A percentile compares a stretch with the other conserved stretches of the same genome.
These are phyloP conservation scores for Hordeum pubiflorum DNA, from an alignment of 202 grass and related monocot genomes.

Conservation along the genomic window DNA sequence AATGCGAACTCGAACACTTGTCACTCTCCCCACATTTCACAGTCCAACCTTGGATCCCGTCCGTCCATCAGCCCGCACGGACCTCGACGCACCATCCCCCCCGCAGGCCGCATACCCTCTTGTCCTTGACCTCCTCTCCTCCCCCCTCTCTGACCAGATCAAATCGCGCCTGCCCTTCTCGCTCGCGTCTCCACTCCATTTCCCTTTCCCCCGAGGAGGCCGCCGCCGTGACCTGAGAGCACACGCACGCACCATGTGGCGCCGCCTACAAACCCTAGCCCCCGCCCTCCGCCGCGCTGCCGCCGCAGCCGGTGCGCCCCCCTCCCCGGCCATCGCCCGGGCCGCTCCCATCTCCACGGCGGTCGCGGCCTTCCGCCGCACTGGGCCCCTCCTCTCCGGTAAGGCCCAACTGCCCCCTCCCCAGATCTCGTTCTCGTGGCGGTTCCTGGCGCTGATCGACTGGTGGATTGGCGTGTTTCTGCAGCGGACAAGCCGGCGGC, in stretches of 20 bases:
- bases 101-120: neutral
- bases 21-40: neutral
- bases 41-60: neutral
- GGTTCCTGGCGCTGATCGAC: constrained; percentile 17
- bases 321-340: constrained; percentile 20
- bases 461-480: constrained; percentile 19
- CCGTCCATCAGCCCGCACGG: constrained; percentile 32
- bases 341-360: constrained; percentile 39
- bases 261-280: constrained; percentile 57
- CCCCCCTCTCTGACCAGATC: constrained; percentile 30
- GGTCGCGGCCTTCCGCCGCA: constrained; percentile 49
- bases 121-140: neutral
- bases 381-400: constrained; percentile 70
- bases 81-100: neutral
- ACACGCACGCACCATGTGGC: constrained; percentile 51
- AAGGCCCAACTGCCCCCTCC: neutral
- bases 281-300: constrained; percentile 38
- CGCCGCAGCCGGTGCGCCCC: neutral
- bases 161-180: constrained; percentile 30
- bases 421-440: constrained; percentile 24
- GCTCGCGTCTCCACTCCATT: constrained; percentile 11
- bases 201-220: constrained; percentile 12
- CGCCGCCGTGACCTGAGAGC: constrained; percentile 43
- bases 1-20: neutral
- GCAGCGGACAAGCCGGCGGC: constrained; percentile 50